Evolutionary conservation across 805 yeast genomes (phyloP).

Genomic region (Zygotorulaspora danielsina): DNA sequence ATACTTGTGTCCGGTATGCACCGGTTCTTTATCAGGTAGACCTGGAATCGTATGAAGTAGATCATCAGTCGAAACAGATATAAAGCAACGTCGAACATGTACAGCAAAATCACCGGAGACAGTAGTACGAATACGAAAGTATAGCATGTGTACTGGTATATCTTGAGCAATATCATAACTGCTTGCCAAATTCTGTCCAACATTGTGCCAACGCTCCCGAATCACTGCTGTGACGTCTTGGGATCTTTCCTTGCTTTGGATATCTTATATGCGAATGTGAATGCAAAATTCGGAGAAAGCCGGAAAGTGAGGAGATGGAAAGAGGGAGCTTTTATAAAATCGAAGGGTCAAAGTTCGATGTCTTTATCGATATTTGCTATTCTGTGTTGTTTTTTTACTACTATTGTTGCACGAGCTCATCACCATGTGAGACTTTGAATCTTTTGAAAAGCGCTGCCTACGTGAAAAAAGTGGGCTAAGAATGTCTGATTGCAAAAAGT

Average conservation of each 20-base stretch:
- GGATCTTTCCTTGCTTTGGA: no score
- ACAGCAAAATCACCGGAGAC: slow-evolving; percentile 9
- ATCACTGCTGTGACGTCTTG: no score
- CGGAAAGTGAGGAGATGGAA: no score
- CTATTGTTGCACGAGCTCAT: no score
- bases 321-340: no score
- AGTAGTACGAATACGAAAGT: slow-evolving; percentile 6
- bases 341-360: no score
- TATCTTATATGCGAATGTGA: no score
- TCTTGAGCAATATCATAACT: slow-evolving; percentile 4
- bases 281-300: no score
- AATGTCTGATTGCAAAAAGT: no score
- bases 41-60: slow-evolving; percentile 8
- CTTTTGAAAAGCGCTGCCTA: background rate
- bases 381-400: background rate
- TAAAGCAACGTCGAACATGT: slow-evolving; percentile 8
- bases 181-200: slow-evolving; percentile 6
- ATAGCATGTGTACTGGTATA: slow-evolving; percentile 12
- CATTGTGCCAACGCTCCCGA: background rate
- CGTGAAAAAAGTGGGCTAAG: background rate
- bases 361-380: background rate
- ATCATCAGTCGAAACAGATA: slow-evolving; percentile 9
- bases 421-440: slow-evolving; percentile 1
- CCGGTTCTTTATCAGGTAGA: slow-evolving; percentile 9
- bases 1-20: slow-evolving; percentile 1